Evolutionary conservation across 2,329 filamentous ascomycete species (phyloP).

Genomic region (Colletotrichum navitas): DNA sequence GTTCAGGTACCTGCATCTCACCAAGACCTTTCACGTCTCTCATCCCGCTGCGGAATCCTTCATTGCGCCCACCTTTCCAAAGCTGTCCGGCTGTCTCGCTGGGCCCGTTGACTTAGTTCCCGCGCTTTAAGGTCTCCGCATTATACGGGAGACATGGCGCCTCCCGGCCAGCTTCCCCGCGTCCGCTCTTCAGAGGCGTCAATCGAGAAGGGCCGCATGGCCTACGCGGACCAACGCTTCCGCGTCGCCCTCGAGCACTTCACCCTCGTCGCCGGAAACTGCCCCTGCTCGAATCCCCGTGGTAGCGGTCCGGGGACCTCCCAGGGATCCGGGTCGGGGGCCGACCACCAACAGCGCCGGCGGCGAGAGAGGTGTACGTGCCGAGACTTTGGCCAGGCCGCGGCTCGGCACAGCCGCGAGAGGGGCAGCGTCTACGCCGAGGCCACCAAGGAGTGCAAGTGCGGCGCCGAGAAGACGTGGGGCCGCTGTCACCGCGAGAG

Average conservation of each 20-base stretch:
- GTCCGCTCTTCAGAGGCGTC: constrained; percentile 47
- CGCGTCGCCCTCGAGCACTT: constrained; percentile 54
- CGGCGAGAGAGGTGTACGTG: constrained; percentile 55
- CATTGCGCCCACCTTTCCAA: background rate
- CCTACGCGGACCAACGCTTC: constrained; percentile 52
- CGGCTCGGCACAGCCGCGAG: constrained; percentile 49
- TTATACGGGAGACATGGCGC: constrained; percentile 10
- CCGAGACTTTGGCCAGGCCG: constrained; percentile 51
- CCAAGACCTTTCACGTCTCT: background rate
- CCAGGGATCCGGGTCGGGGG: background rate
- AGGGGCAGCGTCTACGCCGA: constrained; percentile 56
- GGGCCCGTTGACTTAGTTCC: background rate
- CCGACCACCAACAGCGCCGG: constrained; percentile 43
- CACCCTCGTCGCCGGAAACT: constrained; percentile 46
- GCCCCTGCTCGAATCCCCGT: constrained; percentile 30
- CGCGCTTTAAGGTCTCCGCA: background rate
- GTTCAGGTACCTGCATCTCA: background rate
- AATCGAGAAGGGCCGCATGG: constrained; percentile 51
- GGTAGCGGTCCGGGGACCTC: background rate
- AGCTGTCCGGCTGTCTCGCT: background rate
- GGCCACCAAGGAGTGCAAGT: constrained; percentile 56
- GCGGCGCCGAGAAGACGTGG: constrained; percentile 53
- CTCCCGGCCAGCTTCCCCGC: constrained; percentile 27
- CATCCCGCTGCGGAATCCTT: background rate
- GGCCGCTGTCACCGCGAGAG: constrained; percentile 54